Base-by-base conservation (phyloP, 2,329 filamentous ascomycete genomes). In the Monilinia fructigena region DNA sequence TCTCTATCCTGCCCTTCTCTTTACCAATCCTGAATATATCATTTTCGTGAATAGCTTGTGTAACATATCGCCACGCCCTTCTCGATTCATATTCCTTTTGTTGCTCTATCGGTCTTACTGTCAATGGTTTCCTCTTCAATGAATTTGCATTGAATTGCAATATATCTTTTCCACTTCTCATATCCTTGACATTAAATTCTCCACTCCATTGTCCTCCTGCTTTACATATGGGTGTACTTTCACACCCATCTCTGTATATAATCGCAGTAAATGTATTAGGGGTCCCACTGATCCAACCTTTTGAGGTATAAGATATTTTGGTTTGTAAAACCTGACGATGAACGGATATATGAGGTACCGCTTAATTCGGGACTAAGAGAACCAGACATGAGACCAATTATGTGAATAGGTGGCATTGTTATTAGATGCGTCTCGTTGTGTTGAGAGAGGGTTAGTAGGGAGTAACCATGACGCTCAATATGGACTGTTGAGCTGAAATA, bases 401-500 rank as follows among this genome's bases (percentile, higher is more conserved):
- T 95, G 79, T 98, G 93, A 35, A 97, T 85, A 40, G 88, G 87
- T 0, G 94, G 94, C 59, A 98, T 88, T 5, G 93, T 96, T 77
- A 98, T 96, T 70, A 97, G 84, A 81, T 96, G 95, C 72, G 86
- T 87, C 69, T 81, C 78, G 64, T 76, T 72, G 61, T 78, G 78
- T 63, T 80, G 72, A 38, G 90, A 89, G 68, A 97, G 80, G 61
- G 92, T 91, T 69, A 96, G 83, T 40, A 96, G 81, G 40, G 93
- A 93, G 76, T 97, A 93, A 56, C 94, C 94, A 72, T 95, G 89
- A 79, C 96, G 91, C 82, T 96, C 96, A 76, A 98, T 90, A 74
- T 94, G 90, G 77, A 98, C 97, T 48, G 93, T 97, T 73, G 89
- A 89, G 69, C 90, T 91, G 79, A 98, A 97, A 38, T 91, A 95